Evolutionary conservation across 2,329 filamentous ascomycete species (phyloP).

Genomic region (Trichoderma breve): DNA sequence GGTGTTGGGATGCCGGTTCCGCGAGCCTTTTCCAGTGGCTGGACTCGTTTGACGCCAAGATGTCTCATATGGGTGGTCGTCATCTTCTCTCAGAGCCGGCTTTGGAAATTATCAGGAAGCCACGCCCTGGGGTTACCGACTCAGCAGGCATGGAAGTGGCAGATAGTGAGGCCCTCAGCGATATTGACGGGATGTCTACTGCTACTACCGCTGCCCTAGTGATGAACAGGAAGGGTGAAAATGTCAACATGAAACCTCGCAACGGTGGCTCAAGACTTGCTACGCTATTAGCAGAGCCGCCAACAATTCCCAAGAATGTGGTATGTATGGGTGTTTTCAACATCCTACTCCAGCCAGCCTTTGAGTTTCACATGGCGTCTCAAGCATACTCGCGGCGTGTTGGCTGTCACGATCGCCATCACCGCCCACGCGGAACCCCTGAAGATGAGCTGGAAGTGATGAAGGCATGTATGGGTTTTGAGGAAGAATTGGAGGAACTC

Average conservation of each 20-base stretch:
- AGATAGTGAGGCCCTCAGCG: neutral
- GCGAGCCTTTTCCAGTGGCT: slow-evolving; percentile 1
- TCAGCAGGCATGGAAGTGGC: neutral
- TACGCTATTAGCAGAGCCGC: neutral
- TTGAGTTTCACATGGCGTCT: slow-evolving; percentile 1
- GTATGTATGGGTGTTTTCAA: slow-evolving; percentile 1
- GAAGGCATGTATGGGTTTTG: slow-evolving; percentile 2
- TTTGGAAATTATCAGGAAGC: neutral
- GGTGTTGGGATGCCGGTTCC: neutral
- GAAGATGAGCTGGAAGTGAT: slow-evolving; percentile 1
- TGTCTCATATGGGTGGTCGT: slow-evolving; percentile 5
- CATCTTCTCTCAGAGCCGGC: neutral
- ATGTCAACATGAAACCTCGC: neutral
- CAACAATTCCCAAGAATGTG: neutral
- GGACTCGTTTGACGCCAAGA: slow-evolving; percentile 4
- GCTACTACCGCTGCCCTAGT: neutral
- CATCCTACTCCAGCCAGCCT: neutral
- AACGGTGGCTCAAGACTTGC: neutral
- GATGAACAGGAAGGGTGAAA: neutral
- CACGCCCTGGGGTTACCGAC: neutral
- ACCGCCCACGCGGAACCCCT: slow-evolving; percentile 1
- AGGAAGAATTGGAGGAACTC: neutral
- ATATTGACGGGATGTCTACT: neutral
- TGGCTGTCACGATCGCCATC: slow-evolving; percentile 5
- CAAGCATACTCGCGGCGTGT: neutral